These are phyloP conservation scores for Crucibulum laeve DNA, from an alignment of 768 basidiomycete species.

Conservation along the genomic window DNA sequence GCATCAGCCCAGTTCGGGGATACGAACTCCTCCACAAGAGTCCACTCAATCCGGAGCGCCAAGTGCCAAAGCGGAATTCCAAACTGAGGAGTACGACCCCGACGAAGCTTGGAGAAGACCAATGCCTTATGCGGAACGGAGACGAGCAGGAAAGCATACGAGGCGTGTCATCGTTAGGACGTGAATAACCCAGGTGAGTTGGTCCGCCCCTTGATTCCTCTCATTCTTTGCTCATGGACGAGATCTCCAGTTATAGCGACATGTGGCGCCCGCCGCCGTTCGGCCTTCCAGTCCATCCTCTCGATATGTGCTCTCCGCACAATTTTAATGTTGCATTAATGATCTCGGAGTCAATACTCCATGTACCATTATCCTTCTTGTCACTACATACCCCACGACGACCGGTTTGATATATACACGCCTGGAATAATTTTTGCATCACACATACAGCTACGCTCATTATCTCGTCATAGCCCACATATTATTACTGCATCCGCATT, in stretches of 20 bases:
- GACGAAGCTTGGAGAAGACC: constrained; percentile 73
- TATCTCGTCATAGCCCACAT: too few relatives aligned
- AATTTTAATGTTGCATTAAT: too few relatives aligned
- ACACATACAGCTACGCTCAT: too few relatives aligned
- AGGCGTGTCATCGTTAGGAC: constrained; percentile 61
- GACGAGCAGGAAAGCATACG: constrained; percentile 79
- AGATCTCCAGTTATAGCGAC: neutral
- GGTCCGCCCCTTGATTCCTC: neutral
- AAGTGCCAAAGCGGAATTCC: constrained; percentile 30
- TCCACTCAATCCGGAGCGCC: constrained; percentile 25
- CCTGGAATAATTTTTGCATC: too few relatives aligned
- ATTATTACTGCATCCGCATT: too few relatives aligned
- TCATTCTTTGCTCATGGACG: neutral
- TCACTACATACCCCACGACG: too few relatives aligned
- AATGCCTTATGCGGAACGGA: constrained; percentile 69
- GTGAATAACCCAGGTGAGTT: constrained; percentile 13
- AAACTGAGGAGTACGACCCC: constrained; percentile 49
- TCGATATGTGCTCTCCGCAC: neutral
- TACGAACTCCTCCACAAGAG: constrained; percentile 47
- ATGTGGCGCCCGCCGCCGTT: neutral
- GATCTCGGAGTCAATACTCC: too few relatives aligned
- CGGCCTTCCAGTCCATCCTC: neutral
- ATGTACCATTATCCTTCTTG: too few relatives aligned
- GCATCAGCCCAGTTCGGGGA: constrained; percentile 27
- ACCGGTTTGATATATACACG: too few relatives aligned